Percentiles rank a stretch among this genome's conserved stretches.
phyloP scores from a whole-genome alignment of 2,329 filamentous ascomycete species.

The Arthrinium phaeospermum region DNA sequence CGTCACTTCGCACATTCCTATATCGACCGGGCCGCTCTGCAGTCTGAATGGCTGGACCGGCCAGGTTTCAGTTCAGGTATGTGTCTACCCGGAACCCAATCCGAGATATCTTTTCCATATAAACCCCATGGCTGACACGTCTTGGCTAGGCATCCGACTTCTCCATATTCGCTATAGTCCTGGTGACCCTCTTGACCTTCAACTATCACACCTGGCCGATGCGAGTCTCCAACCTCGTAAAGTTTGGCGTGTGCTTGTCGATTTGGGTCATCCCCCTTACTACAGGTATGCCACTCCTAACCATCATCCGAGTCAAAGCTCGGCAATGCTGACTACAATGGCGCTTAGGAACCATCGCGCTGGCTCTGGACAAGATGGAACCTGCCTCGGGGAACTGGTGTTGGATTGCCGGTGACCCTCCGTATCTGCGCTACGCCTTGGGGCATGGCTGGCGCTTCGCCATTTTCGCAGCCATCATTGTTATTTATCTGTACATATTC shows the following conservation, averaged over 20 bases:
- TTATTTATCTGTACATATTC: constrained; percentile 22
- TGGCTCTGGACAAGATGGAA: constrained; percentile 20
- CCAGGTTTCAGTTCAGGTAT: constrained; percentile 18
- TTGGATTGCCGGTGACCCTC: constrained; percentile 23
- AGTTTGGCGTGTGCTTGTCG: background rate
- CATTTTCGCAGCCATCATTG: background rate
- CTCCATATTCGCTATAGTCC: constrained; percentile 24
- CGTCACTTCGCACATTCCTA: background rate
- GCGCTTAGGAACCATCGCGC: constrained; percentile 9
- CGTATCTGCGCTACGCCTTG: constrained; percentile 23
- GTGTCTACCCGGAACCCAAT: background rate
- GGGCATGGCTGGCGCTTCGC: constrained; percentile 24
- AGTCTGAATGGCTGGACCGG: constrained; percentile 16
- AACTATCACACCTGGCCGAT: constrained; percentile 18
- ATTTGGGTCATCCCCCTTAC: constrained; percentile 20
- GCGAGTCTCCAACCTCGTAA: background rate
- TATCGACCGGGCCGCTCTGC: constrained; percentile 19
- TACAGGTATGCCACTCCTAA: background rate
- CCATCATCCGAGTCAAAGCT: background rate
- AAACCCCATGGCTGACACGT: background rate
- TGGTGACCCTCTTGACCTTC: constrained; percentile 24
- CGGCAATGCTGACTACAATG: background rate
- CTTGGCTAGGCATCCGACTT: constrained; percentile 23
- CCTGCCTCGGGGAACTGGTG: constrained; percentile 26
- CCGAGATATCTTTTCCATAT: too few relatives aligned